Base-by-base conservation (phyloP, 192 early-diverging fungal species). In the Podila epigama region DNA sequence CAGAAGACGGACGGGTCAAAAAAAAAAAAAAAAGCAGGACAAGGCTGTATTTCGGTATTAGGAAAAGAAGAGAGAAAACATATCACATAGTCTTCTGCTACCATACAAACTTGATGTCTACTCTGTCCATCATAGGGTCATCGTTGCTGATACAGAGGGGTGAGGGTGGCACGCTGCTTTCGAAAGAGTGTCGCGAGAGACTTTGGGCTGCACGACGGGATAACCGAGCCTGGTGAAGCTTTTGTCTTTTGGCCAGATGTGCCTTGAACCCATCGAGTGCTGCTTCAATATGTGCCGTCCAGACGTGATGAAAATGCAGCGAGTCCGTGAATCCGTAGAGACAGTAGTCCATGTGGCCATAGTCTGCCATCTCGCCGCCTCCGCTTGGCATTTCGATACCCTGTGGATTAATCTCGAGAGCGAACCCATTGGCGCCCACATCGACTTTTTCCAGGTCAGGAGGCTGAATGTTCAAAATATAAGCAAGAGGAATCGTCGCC, bases 391-490 rank as follows among this genome's bases (percentile, higher is more conserved):
- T 28, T 20, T 77, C 55, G 0, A 77, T 66, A 0, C 65, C 72
- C 3, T 58, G 25, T 2, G 64, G 59, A 1, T 62, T 15, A 18
- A 77, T 39, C 12, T 52, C 16, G 18, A 77, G 48, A 1, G 72
- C 62, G 12, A 77, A 33, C 9, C 53, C 72, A 51, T 77, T 68
- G 13, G 72, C 52, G 8, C 64, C 72, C 10, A 77, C 65, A 32
- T 77, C 65, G 35, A 77, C 72, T 37, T 68, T 77, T 25, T 77
- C 72, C 9, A 41, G 67, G 22, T 77, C 65, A 31, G 72, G 72
- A 0, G 55, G 72, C 31, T 77, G 57, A 2, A 77, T 51, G 4
- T 55, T 18, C 8, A n/a, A 18, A 33, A 75, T 55, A 36, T 68
- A 37, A 9, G 66, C 60, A 4, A 77, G 28, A 0, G 72, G 54